phyloP scores from a whole-genome alignment of 2,329 filamentous ascomycete species.

The Cercospora janseana region DNA sequence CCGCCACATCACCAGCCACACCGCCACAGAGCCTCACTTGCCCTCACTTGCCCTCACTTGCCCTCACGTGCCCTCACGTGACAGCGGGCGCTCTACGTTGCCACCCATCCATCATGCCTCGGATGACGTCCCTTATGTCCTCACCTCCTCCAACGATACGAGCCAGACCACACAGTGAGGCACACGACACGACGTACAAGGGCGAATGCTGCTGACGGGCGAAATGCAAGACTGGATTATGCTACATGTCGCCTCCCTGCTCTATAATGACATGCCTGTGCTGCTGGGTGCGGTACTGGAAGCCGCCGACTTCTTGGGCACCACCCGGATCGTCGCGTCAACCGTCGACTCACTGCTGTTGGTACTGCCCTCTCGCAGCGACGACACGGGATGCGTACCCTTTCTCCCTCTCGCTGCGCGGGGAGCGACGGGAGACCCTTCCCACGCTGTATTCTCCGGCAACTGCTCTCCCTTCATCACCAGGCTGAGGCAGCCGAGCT shows the following conservation, averaged over 20 bases:
- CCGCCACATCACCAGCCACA: too few species aligned
- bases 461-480: conserved; percentile 29
- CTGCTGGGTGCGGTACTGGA: background rate
- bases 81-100: too few species aligned
- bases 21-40: too few species aligned
- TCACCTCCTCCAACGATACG: too few species aligned
- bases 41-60: too few species aligned
- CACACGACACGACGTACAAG: too few species aligned
- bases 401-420: conserved; percentile 14
- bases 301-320: background rate
- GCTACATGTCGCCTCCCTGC: background rate
- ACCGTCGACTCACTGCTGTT: background rate
- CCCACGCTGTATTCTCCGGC: conserved; percentile 25
- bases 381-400: background rate
- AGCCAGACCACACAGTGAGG: too few species aligned
- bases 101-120: too few species aligned
- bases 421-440: conserved; percentile 24
- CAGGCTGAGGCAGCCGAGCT: conserved; percentile 26
- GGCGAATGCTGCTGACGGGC: background rate
- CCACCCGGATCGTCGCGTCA: background rate
- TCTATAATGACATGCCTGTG: too few species aligned
- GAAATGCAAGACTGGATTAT: background rate
- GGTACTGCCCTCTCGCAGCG: background rate
- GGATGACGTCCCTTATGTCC: too few species aligned
- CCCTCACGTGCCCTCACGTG: too few species aligned